Conservation (phyloP, 306 rosid species). For the Trichosanthes cucumerina region DNA sequence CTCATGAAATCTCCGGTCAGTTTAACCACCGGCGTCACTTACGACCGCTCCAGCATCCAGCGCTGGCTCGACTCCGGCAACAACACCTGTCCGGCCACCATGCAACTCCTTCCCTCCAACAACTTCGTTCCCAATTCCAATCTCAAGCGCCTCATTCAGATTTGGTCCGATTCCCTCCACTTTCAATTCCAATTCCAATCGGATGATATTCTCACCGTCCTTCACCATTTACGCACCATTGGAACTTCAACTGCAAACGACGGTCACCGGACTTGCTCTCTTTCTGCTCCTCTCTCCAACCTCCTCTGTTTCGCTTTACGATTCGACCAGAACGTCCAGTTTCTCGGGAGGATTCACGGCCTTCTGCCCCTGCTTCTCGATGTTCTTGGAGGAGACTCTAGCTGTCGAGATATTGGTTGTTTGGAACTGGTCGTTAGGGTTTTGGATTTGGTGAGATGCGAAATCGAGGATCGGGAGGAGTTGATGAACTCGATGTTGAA, state of each 20-base stretch:
- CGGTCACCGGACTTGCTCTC: not conserved
- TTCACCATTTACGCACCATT: conserved; percentile 8
- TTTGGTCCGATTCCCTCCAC: conserved; percentile 62
- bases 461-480: conserved; percentile 25
- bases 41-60: conserved; percentile 88
- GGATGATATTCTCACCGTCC: conserved; percentile 25
- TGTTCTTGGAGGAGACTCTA: conserved; percentile 26
- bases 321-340: conserved; percentile 43
- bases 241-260: not conserved
- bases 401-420: conserved; percentile 15
- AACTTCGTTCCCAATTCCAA: conserved; percentile 69
- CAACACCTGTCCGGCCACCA: conserved; percentile 92
- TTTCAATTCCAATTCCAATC: not conserved
- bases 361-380: conserved; percentile 33
- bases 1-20: conserved; percentile 92
- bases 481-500: conserved; percentile 27
- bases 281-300: conserved; percentile 23
- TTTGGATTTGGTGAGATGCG: conserved; percentile 32
- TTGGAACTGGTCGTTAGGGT: conserved; percentile 37
- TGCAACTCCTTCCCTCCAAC: conserved; percentile 61
- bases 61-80: conserved; percentile 92
- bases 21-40: conserved; percentile 82
- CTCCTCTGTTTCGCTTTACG: conserved; percentile 37
- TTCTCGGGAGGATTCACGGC: conserved; percentile 35
- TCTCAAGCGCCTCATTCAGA: conserved; percentile 74